A percentile compares a stretch with the other conserved stretches of the same genome.
Evolutionary conservation across 2,329 filamentous ascomycete genomes (phyloP).

Genomic region (Talaromyces atroroseus): DNA sequence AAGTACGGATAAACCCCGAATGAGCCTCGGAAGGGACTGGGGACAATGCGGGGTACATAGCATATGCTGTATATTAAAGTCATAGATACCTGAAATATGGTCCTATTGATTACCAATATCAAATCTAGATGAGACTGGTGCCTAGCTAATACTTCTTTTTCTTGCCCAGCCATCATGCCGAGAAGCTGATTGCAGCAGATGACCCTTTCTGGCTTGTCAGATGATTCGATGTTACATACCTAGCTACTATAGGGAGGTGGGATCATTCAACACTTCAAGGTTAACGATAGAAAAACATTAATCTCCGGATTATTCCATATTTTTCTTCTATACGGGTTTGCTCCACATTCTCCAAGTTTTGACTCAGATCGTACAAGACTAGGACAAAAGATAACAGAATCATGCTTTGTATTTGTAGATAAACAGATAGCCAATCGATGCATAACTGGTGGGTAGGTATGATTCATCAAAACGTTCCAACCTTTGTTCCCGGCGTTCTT

Average conservation of each 20-base stretch:
- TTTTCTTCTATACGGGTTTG: neutral
- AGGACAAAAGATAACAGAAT: too few species aligned
- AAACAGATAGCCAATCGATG: neutral
- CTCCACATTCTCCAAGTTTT: neutral
- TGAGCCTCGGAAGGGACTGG: neutral
- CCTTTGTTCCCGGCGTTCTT: too few species aligned
- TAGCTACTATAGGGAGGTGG: neutral
- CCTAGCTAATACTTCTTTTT: too few species aligned
- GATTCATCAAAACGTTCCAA: neutral
- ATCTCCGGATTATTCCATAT: neutral
- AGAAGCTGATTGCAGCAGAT: neutral
- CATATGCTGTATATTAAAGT: neutral
- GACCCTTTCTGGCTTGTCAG: neutral
- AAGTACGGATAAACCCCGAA: neutral
- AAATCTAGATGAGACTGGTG: too few species aligned
- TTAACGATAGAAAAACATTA: neutral
- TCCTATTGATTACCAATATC: neutral
- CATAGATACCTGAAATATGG: neutral
- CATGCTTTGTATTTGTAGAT: too few species aligned
- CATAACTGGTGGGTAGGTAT: neutral
- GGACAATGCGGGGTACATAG: neutral
- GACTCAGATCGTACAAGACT: neutral
- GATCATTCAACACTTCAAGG: neutral
- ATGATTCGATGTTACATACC: slow-evolving; percentile 5
- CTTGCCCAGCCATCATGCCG: neutral